Evolutionary conservation across 768 basidiomycete species (phyloP), one percentile per base, ranked within the genome.

Genomic region (Russula abietina): DNA sequence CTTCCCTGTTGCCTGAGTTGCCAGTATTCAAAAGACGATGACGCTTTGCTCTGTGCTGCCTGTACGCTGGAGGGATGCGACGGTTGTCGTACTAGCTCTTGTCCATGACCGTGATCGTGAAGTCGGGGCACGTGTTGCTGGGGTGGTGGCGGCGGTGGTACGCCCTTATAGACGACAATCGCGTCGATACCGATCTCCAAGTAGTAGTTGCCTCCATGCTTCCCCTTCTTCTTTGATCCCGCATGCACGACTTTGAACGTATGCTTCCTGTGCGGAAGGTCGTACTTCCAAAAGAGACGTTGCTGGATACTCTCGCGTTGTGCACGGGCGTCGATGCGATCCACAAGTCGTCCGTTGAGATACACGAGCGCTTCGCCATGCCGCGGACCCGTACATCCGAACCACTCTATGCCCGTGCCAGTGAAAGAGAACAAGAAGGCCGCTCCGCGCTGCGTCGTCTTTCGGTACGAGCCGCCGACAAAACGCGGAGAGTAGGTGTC

Each of bases 351-450:
- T 22, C 85, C 84, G 61, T 91, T 85, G 19, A 91, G 75, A 56
- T 77, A 81, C 14, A 91, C 79, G 26, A 78, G 66, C 4, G 84
- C 78, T 10, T 79, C 71, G 16, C 89, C 85, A 68, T 89, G 83
- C 17, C 67, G 71, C 45, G 70, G 75, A 66, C 81, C 83, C 45
- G 75, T 77, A 68, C 78, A 80, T 33, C 89, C 89, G 66, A 90
- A 91, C 85, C 84, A 88, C 73, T 91, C 89, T 66, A 91, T 78
- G 0, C 87, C 87, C 14, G 85, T 87, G 16, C 89, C 89, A n/a
- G 75, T 75, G 72, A 90, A 90, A 3, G 79, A 77, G 72, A 90
- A 81, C 2, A 76, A 75, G 51, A 81, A 74, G 4, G 80, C 73
- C 12, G 88, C 83, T 52, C 77, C 77, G 19, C 72, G 72, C 51